Evolutionary conservation across 2,329 filamentous ascomycete genomes (phyloP), one percentile per base, ranked within the genome.

Genomic region (Clonostachys rhizophaga): DNA sequence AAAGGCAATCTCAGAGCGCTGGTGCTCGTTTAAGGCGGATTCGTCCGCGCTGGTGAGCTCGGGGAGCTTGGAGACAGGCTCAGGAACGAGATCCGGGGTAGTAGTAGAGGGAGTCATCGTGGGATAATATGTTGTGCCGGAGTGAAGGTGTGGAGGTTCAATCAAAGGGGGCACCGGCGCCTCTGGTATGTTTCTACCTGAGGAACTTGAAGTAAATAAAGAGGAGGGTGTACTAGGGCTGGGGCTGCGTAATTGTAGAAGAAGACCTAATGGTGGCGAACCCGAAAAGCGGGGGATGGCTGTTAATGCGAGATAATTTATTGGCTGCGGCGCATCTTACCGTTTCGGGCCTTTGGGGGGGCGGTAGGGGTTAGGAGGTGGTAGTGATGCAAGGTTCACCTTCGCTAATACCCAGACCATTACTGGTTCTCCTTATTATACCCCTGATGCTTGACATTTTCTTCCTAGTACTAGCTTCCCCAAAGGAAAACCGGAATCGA

Each of bases 1-100:
- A 9, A 57, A 57, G 9, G 53, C 53, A 9, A 57, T 46, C 48
- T 57, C 55, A 2, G 48, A 42, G 3, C 48, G 48, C 36, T 47
- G 41, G 16, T 47, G 41, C 42, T 50, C 45, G 37, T 45, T 47
- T 42, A 50, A 20, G 36, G 41, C 16, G 45, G 48, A 50, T 5
- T 12, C 45, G 24, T 47, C 45, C 20, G 34, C 36, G 37, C 34
- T 41, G 7, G 17, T 43, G 9, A 30, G 42, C 43, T 47, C 48
- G 36, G 41, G 16, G 33, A 50, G 45, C 45, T 50, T 50, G 37
- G 48, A 40, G 42, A 45, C 42, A 42, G 48, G 45, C 34, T 50
- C 48, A 18, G 48, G 42, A 20, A 50, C 48, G 35, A 42, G 41
- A 16, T 50, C 48, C 36, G 34, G 41, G 42, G 48, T 47, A 33